Conservation (phyloP, 108 stramenopile species). For the Asterionellopsis glacialis region DNA sequence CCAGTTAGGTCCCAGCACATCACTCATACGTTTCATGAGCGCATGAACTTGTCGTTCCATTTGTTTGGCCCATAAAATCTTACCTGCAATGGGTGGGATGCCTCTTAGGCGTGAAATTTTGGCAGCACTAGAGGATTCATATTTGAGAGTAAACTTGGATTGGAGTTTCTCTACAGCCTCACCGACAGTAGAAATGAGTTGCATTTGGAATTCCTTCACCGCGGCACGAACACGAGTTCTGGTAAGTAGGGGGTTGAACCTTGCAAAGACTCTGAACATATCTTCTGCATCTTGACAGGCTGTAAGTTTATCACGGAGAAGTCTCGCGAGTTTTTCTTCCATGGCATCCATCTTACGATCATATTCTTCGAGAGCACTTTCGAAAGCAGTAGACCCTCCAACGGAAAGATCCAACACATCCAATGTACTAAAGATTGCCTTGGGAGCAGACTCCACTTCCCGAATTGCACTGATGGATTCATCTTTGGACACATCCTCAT, state of each 20-base stretch:
- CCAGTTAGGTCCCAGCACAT: constrained; percentile 95
- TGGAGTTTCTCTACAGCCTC: constrained; percentile 88
- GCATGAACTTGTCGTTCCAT: constrained; percentile 94
- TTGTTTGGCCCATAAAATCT: constrained; percentile 98
- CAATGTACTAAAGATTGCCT: constrained; percentile 52
- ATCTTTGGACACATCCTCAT: constrained; percentile 15
- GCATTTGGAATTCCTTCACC: constrained; percentile 93
- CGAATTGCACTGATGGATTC: constrained; percentile 43
- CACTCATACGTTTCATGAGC: constrained; percentile 88
- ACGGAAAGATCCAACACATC: constrained; percentile 69
- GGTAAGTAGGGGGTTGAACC: constrained; percentile 93
- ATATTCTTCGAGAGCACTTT: constrained; percentile 69
- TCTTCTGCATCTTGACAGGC: constrained; percentile 91
- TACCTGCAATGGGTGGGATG: constrained; percentile 93
- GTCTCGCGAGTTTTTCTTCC: constrained; percentile 68
- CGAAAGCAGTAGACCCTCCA: constrained; percentile 59
- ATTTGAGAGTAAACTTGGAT: constrained; percentile 89
- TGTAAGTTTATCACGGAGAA: constrained; percentile 80
- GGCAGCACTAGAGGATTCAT: constrained; percentile 73
- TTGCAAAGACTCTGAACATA: constrained; percentile 94
- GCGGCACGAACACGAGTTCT: constrained; percentile 89
- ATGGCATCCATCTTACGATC: constrained; percentile 74
- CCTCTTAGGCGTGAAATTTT: constrained; percentile 80
- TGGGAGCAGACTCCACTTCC: constrained; percentile 70
- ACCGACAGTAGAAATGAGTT: constrained; percentile 88